Conservation (phyloP, 192 early-diverging fungal genomes). For the Entomortierella chlamydospora region DNA sequence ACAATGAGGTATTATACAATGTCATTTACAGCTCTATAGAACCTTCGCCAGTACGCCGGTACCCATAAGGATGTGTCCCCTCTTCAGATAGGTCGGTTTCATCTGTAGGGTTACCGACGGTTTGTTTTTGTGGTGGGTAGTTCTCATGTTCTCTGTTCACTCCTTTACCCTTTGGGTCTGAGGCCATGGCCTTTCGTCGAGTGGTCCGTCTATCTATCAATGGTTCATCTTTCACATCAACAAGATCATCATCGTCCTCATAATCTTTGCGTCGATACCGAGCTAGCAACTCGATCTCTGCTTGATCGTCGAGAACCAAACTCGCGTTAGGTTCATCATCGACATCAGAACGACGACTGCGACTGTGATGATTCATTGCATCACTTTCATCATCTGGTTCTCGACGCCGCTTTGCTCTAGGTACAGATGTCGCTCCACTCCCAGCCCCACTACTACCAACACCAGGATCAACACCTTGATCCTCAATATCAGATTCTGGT, state of each 20-base stretch:
- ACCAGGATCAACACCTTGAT: neutral
- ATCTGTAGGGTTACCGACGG: neutral
- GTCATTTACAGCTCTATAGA: neutral
- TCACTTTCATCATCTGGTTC: neutral
- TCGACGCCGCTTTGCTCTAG: neutral
- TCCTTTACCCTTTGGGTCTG: conserved; percentile 10
- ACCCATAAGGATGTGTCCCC: neutral
- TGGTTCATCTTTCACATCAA: conserved; percentile 17
- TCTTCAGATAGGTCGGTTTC: neutral
- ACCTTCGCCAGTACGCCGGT: neutral
- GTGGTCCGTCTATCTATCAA: conserved; percentile 26
- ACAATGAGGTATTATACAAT: too few relatives aligned
- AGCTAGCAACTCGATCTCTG: conserved; percentile 18
- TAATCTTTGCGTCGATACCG: conserved; percentile 4
- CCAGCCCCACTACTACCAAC: neutral
- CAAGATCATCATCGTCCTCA: neutral
- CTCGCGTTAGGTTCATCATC: conserved; percentile 3
- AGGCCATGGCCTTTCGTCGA: neutral
- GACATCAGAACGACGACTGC: neutral
- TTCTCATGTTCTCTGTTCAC: neutral
- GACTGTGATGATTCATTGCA: neutral
- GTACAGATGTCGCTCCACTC: neutral
- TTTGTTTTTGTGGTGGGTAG: neutral
- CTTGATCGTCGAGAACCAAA: conserved; percentile 21
- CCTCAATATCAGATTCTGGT: conserved; percentile 9